A percentile compares a stretch with the other conserved stretches of the same genome.
These are phyloP conservation scores for Erythrobasidium hasegawianum DNA, from an alignment of 1,284 basidiomycete genomes.

Conservation along the genomic window DNA sequence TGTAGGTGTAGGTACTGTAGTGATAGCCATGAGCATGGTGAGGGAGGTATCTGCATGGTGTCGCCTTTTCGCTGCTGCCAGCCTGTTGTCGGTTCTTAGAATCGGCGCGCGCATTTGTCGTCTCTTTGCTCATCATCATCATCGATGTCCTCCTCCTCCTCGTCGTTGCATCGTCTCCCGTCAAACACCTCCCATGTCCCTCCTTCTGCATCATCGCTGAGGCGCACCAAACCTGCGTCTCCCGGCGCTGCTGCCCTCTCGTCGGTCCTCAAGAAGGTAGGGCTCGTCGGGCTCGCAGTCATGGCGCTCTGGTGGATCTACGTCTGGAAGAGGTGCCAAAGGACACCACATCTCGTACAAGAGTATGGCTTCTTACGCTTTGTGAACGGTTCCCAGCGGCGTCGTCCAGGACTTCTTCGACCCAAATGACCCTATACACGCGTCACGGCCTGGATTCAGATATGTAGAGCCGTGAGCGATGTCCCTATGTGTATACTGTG, in stretches of 20 bases:
- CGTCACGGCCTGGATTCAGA: slow-evolving; percentile 25
- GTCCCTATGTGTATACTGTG: neutral
- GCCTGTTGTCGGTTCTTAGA: neutral
- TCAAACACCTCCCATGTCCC: too few relatives aligned
- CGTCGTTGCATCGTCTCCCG: too few relatives aligned
- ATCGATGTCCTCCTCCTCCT: neutral
- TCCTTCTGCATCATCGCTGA: neutral
- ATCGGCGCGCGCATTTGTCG: neutral
- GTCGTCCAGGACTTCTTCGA: slow-evolving; percentile 36
- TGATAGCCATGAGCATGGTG: neutral
- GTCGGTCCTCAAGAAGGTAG: slow-evolving; percentile 22
- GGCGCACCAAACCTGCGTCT: slow-evolving; percentile 20
- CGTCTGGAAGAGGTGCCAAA: slow-evolving; percentile 26
- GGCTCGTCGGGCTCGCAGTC: slow-evolving; percentile 16
- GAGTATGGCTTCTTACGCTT: too few relatives aligned
- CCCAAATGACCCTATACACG: slow-evolving; percentile 29
- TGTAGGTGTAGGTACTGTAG: too few relatives aligned
- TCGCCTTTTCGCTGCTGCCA: neutral
- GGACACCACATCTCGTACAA: neutral
- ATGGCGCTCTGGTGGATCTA: slow-evolving; percentile 32
- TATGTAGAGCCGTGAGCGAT: slow-evolving; percentile 35
- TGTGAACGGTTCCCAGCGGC: too few relatives aligned
- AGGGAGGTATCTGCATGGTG: neutral
- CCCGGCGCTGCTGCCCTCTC: slow-evolving; percentile 28
- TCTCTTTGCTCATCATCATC: neutral